phyloP scores from a whole-genome alignment of 305 asterid genomes.

The Fraxinus greggii region DNA sequence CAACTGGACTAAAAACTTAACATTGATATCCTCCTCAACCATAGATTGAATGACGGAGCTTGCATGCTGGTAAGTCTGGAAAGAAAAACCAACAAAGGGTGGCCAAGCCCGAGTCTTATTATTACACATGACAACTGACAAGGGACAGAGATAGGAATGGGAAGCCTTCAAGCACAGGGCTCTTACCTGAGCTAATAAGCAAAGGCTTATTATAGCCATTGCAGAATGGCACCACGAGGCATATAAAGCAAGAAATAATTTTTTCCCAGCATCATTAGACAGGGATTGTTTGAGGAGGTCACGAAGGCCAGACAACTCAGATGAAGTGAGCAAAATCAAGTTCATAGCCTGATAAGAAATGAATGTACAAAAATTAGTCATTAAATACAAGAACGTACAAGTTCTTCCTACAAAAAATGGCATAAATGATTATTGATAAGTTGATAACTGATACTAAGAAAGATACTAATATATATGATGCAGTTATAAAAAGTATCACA shows the following conservation, averaged over 20 bases:
- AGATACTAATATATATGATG: background rate
- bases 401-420: background rate
- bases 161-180: slow-evolving; percentile 17
- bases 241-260: slow-evolving; percentile 78
- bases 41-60: slow-evolving; percentile 87
- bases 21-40: slow-evolving; percentile 93
- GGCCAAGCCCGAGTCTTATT: slow-evolving; percentile 15
- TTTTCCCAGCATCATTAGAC: slow-evolving; percentile 72
- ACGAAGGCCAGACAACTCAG: slow-evolving; percentile 87
- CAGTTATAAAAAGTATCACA: slow-evolving; percentile 7
- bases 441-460: background rate
- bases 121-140: slow-evolving; percentile 12
- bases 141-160: slow-evolving; percentile 16
- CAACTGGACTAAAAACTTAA: slow-evolving; percentile 90
- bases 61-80: slow-evolving; percentile 90
- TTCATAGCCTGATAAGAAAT: slow-evolving; percentile 79
- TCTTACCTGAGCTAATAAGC: slow-evolving; percentile 90
- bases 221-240: slow-evolving; percentile 99
- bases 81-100: slow-evolving; percentile 23
- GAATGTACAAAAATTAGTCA: slow-evolving; percentile 10
- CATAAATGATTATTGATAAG: background rate
- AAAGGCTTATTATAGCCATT: slow-evolving; percentile 97
- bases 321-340: slow-evolving; percentile 95
- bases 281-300: slow-evolving; percentile 72
- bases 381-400: background rate